Percentiles rank a stretch among this genome's conserved stretches.
Conservation (phyloP, 495 filamentous ascomycete genomes). For the Penicillium pancosmium region DNA sequence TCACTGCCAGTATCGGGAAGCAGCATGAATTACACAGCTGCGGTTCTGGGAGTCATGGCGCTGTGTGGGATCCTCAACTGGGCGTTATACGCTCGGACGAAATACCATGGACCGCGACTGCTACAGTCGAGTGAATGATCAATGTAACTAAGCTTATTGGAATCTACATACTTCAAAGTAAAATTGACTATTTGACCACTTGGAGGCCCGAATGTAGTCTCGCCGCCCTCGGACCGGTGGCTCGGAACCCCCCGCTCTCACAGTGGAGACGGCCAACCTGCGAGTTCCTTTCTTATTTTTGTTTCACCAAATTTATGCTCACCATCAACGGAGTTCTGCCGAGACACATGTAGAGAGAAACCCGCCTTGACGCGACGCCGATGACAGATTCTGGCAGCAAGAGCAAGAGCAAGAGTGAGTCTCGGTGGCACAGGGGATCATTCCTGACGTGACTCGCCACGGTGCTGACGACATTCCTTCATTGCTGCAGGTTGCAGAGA, state of each 20-base stretch:
- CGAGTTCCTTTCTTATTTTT: background rate
- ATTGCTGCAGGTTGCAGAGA: slow-evolving; percentile 24
- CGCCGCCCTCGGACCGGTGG: background rate
- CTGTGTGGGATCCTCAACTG: slow-evolving; percentile 31
- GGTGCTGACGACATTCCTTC: background rate
- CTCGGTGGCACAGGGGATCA: background rate
- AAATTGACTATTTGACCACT: too few relatives aligned
- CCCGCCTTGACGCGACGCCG: background rate
- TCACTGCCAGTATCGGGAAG: slow-evolving; percentile 16
- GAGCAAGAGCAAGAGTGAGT: background rate
- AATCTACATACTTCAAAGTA: slow-evolving; percentile 5
- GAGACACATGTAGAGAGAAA: background rate
- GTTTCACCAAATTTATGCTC: background rate
- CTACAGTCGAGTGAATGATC: background rate
- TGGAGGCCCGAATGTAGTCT: background rate
- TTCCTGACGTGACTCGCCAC: background rate
- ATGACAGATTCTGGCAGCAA: background rate
- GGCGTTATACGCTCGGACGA: slow-evolving; percentile 28
- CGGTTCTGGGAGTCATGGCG: slow-evolving; percentile 31
- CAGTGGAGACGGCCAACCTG: background rate
- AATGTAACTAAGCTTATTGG: background rate
- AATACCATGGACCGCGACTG: slow-evolving; percentile 37
- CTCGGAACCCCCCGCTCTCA: background rate
- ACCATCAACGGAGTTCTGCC: background rate
- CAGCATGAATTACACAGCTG: slow-evolving; percentile 32